These are phyloP conservation scores for Medakamo hakoo DNA, from an alignment of 139 green algal genomes.

Conservation along the genomic window DNA sequence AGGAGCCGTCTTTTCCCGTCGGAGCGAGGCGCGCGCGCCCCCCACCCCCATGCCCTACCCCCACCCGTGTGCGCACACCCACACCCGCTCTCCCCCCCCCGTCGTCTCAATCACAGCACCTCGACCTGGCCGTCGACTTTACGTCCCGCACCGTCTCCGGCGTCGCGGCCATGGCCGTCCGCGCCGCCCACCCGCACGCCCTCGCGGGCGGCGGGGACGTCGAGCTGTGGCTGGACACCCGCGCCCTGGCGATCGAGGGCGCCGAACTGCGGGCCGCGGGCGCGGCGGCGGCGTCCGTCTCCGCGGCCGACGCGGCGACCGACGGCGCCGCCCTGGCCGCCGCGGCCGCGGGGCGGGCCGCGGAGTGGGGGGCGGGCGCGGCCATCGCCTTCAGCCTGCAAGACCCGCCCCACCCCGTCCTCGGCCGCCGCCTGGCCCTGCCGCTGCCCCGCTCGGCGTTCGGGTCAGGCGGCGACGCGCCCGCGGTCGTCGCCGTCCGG, in stretches of 20 bases:
- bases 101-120: background rate
- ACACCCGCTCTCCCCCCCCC: no score
- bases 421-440: conserved; percentile 7
- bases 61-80: background rate
- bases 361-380: background rate
- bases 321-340: conserved; percentile 17
- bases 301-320: conserved; percentile 6
- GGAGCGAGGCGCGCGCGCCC: no score
- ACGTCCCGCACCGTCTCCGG: conserved; percentile 12
- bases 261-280: conserved; percentile 8
- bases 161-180: conserved; percentile 5
- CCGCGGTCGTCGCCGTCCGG: conserved; percentile 2
- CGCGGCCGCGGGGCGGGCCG: conserved; percentile 7
- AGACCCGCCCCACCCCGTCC: background rate
- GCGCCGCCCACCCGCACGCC: conserved; percentile 7
- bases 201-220: conserved; percentile 1
- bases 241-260: conserved; percentile 21
- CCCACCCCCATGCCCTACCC: no score
- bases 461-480: no score
- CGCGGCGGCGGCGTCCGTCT: background rate
- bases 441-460: no score
- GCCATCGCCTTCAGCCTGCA: background rate
- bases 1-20: no score
- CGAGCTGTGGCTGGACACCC: conserved; percentile 43
- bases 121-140: conserved; percentile 27